Evolutionary conservation across 306 rosid genomes (phyloP), one percentile per base, ranked within the genome.

Genomic region (Cucurbita pepo): DNA sequence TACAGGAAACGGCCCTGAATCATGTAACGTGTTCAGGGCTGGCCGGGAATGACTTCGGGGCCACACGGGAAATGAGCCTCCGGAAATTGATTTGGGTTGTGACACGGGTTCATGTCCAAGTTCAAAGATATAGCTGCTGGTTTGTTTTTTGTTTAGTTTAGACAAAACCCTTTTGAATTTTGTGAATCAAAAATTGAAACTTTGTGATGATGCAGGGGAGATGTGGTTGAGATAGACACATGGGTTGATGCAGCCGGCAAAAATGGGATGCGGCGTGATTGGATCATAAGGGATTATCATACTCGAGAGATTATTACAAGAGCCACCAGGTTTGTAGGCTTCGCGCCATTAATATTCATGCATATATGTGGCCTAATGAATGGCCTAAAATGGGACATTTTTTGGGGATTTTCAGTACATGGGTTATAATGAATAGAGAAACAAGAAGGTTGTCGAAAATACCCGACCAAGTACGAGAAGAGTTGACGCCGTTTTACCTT

Each of bases 371-470:
- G 3, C 34, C 34, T 30, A 30, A 30, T 30, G 34, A 30, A 30
- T 30, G 34, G 0, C 34, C 34, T 30, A 30, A 30, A 0, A 30
- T 30, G 34, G 34, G 34, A 30, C 34, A 30, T 30, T 30, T 30
- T 30, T 30, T 30, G 34, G 3, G 2, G 54, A 5, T 4, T 50
- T 50, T 50, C 83, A 93, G 98, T 64, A 90, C 90, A 6, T 93
- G 97, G 98, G 98, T 89, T 79, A 87, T 87, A 56, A 93, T 93
- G 98, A 90, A 93, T 79, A 85, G 85, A 86, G 90, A 90, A 85
- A 90, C 97, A 38, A 87, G 98, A 86, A 88, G 88, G 75, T 50
- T 90, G 47, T 87, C 82, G 3, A 93, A 90, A 84, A 88, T 90
- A 41, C 98, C 97, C 1, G 87, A 82, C 50, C 88, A 87, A 81